Evolutionary conservation across 2,329 filamentous ascomycete species (phyloP).

Genomic region (Exophiala sp.): DNA sequence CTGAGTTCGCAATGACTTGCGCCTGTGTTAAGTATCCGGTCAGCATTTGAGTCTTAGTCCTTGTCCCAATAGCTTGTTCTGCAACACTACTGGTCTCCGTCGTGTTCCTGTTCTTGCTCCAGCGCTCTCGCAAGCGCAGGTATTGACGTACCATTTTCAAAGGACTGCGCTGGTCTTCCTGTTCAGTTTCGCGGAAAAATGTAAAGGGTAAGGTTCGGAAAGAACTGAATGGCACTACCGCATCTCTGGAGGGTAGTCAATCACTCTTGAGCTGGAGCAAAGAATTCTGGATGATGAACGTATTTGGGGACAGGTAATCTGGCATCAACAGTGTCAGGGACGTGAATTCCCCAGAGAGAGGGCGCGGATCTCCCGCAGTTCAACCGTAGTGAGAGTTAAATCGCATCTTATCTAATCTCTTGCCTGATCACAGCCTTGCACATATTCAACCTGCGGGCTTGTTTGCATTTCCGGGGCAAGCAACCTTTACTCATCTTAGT

Average conservation of each 20-base stretch:
- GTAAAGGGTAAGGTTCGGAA: neutral
- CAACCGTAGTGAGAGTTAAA: neutral
- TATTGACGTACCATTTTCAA: constrained; percentile 14
- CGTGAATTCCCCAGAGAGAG: neutral
- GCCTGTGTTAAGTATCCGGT: constrained; percentile 46
- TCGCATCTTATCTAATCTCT: constrained; percentile 12
- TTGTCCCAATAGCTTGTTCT: too few relatives aligned
- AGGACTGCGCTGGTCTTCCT: neutral
- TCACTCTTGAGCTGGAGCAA: neutral
- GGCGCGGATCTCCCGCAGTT: neutral
- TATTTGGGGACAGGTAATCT: constrained; percentile 7
- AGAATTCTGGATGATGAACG: neutral
- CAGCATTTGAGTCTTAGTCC: neutral
- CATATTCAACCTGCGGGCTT: neutral
- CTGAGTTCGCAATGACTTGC: constrained; percentile 78
- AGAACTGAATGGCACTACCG: constrained; percentile 9
- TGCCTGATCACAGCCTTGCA: neutral
- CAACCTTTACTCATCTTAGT: neutral
- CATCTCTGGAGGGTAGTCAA: constrained; percentile 1
- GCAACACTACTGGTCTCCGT: too few relatives aligned
- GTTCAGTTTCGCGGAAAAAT: neutral
- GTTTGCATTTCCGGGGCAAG: neutral
- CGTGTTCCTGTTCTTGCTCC: neutral
- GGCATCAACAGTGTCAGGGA: constrained; percentile 8
- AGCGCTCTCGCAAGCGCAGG: neutral